phyloP scores from a whole-genome alignment of 805 yeast genomes.

The Sungouiozyma ichnusensis region DNA sequence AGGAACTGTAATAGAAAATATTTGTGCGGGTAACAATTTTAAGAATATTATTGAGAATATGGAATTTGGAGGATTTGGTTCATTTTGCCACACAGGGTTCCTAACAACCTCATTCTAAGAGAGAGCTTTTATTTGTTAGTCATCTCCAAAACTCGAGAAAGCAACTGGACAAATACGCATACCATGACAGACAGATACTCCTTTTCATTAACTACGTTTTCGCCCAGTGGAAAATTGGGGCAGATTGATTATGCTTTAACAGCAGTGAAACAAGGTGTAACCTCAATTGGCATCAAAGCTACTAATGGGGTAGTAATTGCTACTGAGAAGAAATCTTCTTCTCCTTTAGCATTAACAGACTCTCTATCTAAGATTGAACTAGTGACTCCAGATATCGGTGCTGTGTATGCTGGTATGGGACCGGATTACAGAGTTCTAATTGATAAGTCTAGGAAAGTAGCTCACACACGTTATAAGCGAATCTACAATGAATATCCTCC shows the following conservation, averaged over 20 bases:
- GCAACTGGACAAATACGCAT: background rate
- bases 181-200: conserved; percentile 96
- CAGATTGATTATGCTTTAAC: conserved; percentile 96
- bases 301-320: conserved; percentile 95
- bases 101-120: too few species aligned
- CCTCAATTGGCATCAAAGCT: conserved; percentile 88
- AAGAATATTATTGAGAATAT: background rate
- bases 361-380: conserved; percentile 67
- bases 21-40: background rate
- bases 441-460: conserved; percentile 85
- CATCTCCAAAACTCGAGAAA: too few species aligned
- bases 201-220: conserved; percentile 91
- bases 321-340: conserved; percentile 83
- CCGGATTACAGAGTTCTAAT: conserved; percentile 94
- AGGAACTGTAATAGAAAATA: background rate
- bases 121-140: too few species aligned
- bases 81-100: background rate
- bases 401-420: conserved; percentile 97
- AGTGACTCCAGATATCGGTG: conserved; percentile 91
- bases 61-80: too few species aligned
- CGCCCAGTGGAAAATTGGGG: conserved; percentile 96
- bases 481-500: conserved; percentile 96
- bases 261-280: conserved; percentile 96
- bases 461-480: conserved; percentile 88
- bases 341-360: conserved; percentile 65